Percentiles rank a stretch among this genome's conserved stretches.
Evolutionary conservation across 352 stramenopile species (phyloP).

Genomic region (Pythium brachiatum): DNA sequence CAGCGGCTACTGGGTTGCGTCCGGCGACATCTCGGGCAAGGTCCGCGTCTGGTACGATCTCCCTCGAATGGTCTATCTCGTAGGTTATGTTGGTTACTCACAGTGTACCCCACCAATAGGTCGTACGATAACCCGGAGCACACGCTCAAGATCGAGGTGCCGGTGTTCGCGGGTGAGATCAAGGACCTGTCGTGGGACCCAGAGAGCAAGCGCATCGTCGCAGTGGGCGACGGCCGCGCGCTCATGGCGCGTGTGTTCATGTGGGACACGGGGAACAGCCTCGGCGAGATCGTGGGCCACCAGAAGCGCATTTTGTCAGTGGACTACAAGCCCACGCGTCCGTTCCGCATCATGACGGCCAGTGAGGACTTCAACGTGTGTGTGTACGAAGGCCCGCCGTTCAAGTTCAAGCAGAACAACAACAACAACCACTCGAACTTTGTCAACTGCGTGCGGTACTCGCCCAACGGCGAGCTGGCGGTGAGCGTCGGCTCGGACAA

Average conservation of each 20-base stretch:
- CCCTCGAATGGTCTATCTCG: no score
- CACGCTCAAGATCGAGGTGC: conserved; percentile 92
- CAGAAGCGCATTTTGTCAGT: conserved; percentile 91
- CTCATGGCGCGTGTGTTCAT: conserved; percentile 90
- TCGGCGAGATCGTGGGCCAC: conserved; percentile 94
- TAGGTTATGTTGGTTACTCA: no score
- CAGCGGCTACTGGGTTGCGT: conserved; percentile 94
- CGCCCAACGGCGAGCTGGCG: conserved; percentile 83
- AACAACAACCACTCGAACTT: conserved; percentile 94
- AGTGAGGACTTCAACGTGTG: conserved; percentile 95
- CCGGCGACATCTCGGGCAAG: conserved; percentile 87
- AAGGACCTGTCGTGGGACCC: conserved; percentile 95
- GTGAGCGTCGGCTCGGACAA: conserved; percentile 95
- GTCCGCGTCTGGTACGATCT: conserved; percentile 92
- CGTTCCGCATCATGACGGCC: conserved; percentile 94
- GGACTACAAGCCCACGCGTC: conserved; percentile 92
- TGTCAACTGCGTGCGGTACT: conserved; percentile 95
- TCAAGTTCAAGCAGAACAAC: conserved; percentile 94
- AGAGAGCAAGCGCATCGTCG: conserved; percentile 94
- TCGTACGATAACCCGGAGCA: conserved; percentile 97
- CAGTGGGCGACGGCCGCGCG: conserved; percentile 80
- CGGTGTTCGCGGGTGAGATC: conserved; percentile 88
- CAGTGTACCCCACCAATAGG: no score
- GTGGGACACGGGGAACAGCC: conserved; percentile 96
- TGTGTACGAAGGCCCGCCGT: conserved; percentile 95